Evolutionary conservation across 192 early-diverging fungal species (phyloP).

Genomic region (Allomyces macrogynus): DNA sequence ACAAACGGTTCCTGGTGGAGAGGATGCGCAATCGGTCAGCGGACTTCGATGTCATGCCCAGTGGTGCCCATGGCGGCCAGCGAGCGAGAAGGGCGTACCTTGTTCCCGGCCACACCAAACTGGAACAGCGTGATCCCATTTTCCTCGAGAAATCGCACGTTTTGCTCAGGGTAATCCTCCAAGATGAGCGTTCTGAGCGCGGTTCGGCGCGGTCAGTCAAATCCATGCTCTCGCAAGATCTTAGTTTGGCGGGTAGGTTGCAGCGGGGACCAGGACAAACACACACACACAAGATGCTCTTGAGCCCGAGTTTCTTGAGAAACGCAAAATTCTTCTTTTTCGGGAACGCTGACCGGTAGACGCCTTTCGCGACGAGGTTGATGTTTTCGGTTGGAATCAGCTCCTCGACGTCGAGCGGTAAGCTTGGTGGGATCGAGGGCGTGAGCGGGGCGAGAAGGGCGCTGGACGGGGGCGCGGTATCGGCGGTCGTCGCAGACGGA

Average conservation of each 20-base stretch:
- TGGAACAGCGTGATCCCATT: conserved; percentile 68
- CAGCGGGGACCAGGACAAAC: neutral
- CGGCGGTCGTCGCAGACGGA: too few relatives aligned
- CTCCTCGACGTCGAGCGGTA: conserved; percentile 23
- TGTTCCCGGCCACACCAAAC: conserved; percentile 79
- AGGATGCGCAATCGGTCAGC: conserved; percentile 6
- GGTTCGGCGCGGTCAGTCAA: too few relatives aligned
- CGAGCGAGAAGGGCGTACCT: conserved; percentile 25
- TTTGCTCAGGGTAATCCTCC: conserved; percentile 79
- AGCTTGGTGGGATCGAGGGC: too few relatives aligned
- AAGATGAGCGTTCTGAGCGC: conserved; percentile 56
- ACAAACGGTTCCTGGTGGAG: conserved; percentile 18
- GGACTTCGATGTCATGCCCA: conserved; percentile 9
- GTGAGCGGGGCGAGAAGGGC: too few relatives aligned
- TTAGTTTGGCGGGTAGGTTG: too few relatives aligned
- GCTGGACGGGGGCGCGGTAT: too few relatives aligned
- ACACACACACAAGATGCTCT: conserved; percentile 58
- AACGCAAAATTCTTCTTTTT: conserved; percentile 84
- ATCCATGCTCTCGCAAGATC: too few relatives aligned
- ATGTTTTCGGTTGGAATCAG: conserved; percentile 86
- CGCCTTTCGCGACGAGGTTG: conserved; percentile 77
- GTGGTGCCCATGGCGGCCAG: neutral
- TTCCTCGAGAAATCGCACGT: conserved; percentile 59
- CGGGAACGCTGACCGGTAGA: conserved; percentile 88
- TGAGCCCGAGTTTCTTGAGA: conserved; percentile 63